Base-by-base conservation (phyloP, 73 alveolate genomes). In the Stentor coeruleus region DNA sequence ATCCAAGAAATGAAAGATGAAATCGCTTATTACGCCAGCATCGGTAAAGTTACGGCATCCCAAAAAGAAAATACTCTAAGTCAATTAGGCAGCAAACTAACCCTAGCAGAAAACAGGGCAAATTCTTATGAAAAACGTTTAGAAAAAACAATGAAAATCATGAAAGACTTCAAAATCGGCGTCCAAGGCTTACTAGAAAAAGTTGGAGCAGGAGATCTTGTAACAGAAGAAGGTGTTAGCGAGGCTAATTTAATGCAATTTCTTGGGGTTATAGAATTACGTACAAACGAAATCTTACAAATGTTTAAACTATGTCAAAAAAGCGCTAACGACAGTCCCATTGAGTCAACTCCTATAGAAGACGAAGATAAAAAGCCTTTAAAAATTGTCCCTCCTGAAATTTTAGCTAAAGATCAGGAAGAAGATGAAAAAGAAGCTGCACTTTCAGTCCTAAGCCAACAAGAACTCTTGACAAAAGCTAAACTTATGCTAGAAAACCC, bases 221-320 rank as follows among this genome's bases (percentile, higher is more conserved):
- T 91, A 33, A 11, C 83, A 3, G 75, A 90, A 74, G 93, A 81
- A 83, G 91, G 93, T 4, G 40, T 90, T n/a, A 82, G 89, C 37
- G 87, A 90, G 37, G 91, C 81, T 55, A 90, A 90, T 55, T 81
- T 90, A 36, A 87, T 90, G 93, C 82, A 76, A 49, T 90, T 81
- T 73, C 77, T 90, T 15, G 95, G 95, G 0, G 84, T 90, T 87
- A 91, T 90, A 3, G 95, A 90, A 87, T 75, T 79, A 40, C 86
- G 87, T 87, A 90, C 90, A 31, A 90, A 90, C 57, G 95, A 90
- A 57, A 90, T 90, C 85, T 74, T 90, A 2, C 80, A 85, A 59
- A 84, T 85, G 91, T 87, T 49, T 49, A 6, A 20, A 49, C 66
- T 49, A 11, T 49, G 66, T 49, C 66, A 49, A 20, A 49, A 20